phyloP scores from a whole-genome alignment of 208 protist species.

The Sergeia podlipaevii region DNA sequence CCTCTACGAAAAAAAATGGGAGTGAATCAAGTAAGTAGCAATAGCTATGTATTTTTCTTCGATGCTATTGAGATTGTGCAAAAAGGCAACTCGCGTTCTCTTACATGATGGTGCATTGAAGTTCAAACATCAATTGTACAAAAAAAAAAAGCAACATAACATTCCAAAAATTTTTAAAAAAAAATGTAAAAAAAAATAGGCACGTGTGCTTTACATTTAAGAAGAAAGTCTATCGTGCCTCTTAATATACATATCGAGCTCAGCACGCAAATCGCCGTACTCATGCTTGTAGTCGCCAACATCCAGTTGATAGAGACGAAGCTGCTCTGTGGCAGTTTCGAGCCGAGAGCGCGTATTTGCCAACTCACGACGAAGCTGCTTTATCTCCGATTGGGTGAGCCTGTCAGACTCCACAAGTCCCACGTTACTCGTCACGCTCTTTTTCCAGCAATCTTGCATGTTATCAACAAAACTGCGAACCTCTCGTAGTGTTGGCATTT shows the following conservation, averaged over 20 bases:
- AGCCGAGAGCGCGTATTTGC: constrained; percentile 30
- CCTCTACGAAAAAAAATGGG: no score
- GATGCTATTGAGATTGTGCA: no score
- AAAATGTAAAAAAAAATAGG: constrained; percentile 19
- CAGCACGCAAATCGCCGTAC: constrained; percentile 54
- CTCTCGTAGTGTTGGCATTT: constrained; percentile 65
- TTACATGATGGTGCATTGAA: no score
- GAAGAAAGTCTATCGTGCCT: constrained; percentile 20
- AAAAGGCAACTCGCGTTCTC: no score
- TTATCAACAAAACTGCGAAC: constrained; percentile 78
- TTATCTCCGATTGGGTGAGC: constrained; percentile 52
- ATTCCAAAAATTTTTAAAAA: constrained; percentile 5
- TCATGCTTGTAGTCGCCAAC: constrained; percentile 65
- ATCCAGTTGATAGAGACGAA: constrained; percentile 78
- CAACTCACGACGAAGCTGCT: constrained; percentile 42
- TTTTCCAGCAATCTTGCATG: constrained; percentile 79
- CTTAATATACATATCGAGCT: constrained; percentile 68
- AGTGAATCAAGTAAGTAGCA: no score
- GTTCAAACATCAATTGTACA: neutral
- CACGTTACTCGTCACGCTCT: constrained; percentile 57
- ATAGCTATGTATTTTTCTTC: no score
- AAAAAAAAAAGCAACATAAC: neutral
- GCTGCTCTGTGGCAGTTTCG: constrained; percentile 38
- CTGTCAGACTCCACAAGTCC: constrained; percentile 48
- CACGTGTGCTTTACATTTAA: neutral